A percentile compares a stretch with the other conserved stretches of the same genome.
phyloP scores from a whole-genome alignment of 176 grass and related monocot species.

The Juncus effusus region DNA sequence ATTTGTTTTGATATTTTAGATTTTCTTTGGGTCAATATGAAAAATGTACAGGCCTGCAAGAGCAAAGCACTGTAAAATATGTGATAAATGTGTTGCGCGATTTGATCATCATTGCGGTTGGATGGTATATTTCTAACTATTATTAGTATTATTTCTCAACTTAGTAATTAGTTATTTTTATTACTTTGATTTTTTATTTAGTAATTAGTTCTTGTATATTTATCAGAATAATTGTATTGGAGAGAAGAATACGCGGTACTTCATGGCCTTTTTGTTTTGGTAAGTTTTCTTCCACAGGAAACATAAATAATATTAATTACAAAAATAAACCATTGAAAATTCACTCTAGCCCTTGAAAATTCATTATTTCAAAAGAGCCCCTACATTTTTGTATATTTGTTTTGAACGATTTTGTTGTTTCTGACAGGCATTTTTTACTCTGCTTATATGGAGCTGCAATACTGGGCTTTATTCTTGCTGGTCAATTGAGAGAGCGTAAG shows the following conservation, averaged over 20 bases:
- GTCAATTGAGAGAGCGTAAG: slow-evolving; percentile 75
- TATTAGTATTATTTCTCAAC: slow-evolving; percentile 1
- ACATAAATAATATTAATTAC: neutral
- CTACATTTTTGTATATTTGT: too few relatives aligned
- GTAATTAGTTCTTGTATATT: slow-evolving; percentile 30
- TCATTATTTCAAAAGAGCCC: too few relatives aligned
- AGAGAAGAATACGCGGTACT: slow-evolving; percentile 97
- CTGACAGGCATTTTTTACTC: slow-evolving; percentile 82
- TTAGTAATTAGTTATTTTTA: neutral
- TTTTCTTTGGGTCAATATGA: slow-evolving; percentile 6
- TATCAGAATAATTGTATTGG: slow-evolving; percentile 97
- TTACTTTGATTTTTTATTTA: slow-evolving; percentile 14
- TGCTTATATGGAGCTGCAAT: slow-evolving; percentile 66
- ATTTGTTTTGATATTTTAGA: neutral
- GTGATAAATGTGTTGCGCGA: slow-evolving; percentile 90
- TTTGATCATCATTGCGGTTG: slow-evolving; percentile 99
- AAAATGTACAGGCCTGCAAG: slow-evolving; percentile 69
- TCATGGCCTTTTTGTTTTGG: slow-evolving; percentile 93
- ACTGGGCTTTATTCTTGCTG: slow-evolving; percentile 72
- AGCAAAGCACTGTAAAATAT: slow-evolving; percentile 96
- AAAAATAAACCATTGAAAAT: too few relatives aligned
- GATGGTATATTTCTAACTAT: slow-evolving; percentile 52
- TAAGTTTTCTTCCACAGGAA: slow-evolving; percentile 39
- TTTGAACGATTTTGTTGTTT: neutral
- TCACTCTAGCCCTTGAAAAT: too few relatives aligned